A percentile compares a stretch with the other conserved stretches of the same genome.
phyloP scores from a whole-genome alignment of 2,329 filamentous ascomycete species.

The Thermothelomyces thermophilus region DNA sequence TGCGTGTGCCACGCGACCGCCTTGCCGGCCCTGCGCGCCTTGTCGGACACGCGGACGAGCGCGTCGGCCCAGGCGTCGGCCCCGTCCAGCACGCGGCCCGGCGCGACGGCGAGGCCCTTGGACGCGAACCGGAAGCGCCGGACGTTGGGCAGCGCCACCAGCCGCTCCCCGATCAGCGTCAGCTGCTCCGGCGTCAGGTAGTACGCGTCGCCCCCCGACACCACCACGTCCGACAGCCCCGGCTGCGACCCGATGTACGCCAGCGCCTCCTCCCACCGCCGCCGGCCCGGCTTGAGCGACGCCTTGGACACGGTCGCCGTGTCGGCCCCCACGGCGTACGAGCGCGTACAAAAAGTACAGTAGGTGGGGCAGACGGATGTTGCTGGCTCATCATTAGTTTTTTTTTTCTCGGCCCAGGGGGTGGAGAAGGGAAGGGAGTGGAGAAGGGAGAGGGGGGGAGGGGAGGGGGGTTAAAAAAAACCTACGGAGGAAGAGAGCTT shows the following conservation, averaged over 20 bases:
- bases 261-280: conserved; percentile 51
- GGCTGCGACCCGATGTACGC: conserved; percentile 47
- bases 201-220: conserved; percentile 58
- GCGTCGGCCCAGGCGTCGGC: conserved; percentile 48
- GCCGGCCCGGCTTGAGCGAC: conserved; percentile 33
- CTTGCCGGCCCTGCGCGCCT: conserved; percentile 48
- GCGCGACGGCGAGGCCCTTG: conserved; percentile 55
- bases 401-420: too few species aligned
- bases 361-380: conserved; percentile 56
- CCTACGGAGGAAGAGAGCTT: conserved; percentile 54
- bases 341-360: conserved; percentile 56
- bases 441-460: background rate
- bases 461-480: background rate
- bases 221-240: conserved; percentile 50
- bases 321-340: conserved; percentile 50
- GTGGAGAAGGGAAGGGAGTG: too few species aligned
- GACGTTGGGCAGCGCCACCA: conserved; percentile 52
- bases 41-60: conserved; percentile 44
- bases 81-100: conserved; percentile 45
- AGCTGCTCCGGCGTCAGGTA: conserved; percentile 49
- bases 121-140: conserved; percentile 54
- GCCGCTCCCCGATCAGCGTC: conserved; percentile 45
- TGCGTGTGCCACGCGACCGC: conserved; percentile 58
- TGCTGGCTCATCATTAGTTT: conserved; percentile 38
- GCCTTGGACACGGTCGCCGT: conserved; percentile 46